Conservation (phyloP, 805 yeast species). For the Ogataea paradorogensis region DNA sequence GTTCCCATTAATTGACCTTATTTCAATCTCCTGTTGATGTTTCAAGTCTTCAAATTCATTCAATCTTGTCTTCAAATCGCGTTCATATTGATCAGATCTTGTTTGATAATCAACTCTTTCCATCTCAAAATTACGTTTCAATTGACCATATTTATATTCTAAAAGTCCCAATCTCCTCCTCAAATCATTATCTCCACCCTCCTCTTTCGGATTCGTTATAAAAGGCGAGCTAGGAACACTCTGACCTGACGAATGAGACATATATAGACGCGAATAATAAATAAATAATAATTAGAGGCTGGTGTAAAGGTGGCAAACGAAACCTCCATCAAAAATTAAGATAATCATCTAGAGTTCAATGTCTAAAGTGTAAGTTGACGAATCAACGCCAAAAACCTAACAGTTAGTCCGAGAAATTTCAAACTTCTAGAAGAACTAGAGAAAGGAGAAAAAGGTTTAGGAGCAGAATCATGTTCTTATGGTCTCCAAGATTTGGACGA, state of each 20-base stretch:
- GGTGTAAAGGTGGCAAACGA: conserved; percentile 10
- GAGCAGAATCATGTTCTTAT: conserved; percentile 95
- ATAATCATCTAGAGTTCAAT: conserved; percentile 6
- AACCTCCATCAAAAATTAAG: conserved; percentile 1
- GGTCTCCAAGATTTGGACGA: conserved; percentile 91
- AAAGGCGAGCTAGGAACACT: conserved; percentile 21
- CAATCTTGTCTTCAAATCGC: background rate
- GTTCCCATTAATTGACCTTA: too few species aligned
- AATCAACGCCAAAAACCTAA: background rate
- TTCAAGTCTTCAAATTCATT: background rate
- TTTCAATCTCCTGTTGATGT: too few species aligned
- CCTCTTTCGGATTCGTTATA: conserved; percentile 11
- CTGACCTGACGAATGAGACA: background rate
- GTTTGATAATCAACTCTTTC: background rate
- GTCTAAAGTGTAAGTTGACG: conserved; percentile 28
- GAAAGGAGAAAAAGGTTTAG: conserved; percentile 96
- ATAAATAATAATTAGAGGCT: conserved; percentile 5
- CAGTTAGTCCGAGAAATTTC: conserved; percentile 82
- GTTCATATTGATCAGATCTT: background rate
- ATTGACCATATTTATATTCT: background rate
- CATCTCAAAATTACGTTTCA: background rate
- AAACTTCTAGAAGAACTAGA: conserved; percentile 94
- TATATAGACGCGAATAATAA: conserved; percentile 1
- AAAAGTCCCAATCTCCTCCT: background rate
- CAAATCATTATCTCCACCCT: background rate